These are phyloP conservation scores for Exophiala sp. DNA, from an alignment of 2,329 filamentous ascomycete genomes.

Conservation along the genomic window DNA sequence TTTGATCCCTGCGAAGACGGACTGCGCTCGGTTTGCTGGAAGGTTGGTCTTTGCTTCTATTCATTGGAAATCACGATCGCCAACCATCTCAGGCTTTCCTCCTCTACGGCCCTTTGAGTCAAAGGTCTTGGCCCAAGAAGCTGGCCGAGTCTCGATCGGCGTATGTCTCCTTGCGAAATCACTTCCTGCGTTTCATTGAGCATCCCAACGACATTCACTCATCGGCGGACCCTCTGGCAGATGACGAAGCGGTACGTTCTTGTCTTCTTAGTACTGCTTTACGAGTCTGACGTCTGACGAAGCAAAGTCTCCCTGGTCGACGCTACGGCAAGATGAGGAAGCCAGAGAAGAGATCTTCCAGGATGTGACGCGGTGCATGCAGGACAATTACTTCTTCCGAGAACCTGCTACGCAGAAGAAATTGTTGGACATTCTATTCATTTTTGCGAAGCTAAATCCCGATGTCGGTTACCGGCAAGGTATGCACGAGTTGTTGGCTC, in stretches of 20 bases:
- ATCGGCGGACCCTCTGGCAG: conserved; percentile 76
- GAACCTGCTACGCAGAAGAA: conserved; percentile 72
- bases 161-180: conserved; percentile 69
- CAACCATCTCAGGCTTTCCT: conserved; percentile 64
- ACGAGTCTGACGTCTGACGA: conserved; percentile 42
- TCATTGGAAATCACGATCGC: conserved; percentile 12
- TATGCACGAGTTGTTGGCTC: conserved; percentile 94
- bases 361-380: conserved; percentile 86
- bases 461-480: conserved; percentile 91
- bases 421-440: conserved; percentile 84
- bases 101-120: conserved; percentile 66
- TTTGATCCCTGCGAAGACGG: conserved; percentile 66
- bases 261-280: conserved; percentile 26
- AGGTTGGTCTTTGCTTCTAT: conserved; percentile 45
- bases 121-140: conserved; percentile 64
- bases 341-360: conserved; percentile 86
- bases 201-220: conserved; percentile 77
- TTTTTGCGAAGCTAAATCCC: conserved; percentile 91
- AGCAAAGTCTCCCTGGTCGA: conserved; percentile 82
- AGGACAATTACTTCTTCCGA: conserved; percentile 87
- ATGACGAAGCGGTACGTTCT: conserved; percentile 64
- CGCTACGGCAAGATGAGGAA: conserved; percentile 77
- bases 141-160: conserved; percentile 66
- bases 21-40: conserved; percentile 87
- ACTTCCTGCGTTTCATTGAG: conserved; percentile 77